Conservation (phyloP, 1,284 basidiomycete species). For the Inonotus obliquus region DNA sequence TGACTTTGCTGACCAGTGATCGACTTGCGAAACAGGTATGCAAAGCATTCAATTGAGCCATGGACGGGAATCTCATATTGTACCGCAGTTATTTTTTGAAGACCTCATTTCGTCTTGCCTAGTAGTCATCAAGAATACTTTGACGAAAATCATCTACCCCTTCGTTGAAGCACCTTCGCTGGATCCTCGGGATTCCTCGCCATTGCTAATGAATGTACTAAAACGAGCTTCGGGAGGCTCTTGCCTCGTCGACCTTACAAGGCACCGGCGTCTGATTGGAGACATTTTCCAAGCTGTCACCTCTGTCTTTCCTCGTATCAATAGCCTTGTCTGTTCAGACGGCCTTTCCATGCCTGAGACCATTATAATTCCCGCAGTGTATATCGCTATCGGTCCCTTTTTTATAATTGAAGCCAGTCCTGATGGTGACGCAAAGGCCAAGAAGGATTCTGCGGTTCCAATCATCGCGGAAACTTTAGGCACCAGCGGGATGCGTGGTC, state of each 20-base stretch:
- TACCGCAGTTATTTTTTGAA: constrained; percentile 79
- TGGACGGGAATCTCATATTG: constrained; percentile 1
- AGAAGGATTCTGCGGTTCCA: constrained; percentile 39
- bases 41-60: background rate
- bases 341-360: constrained; percentile 75
- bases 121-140: constrained; percentile 70
- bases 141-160: constrained; percentile 80
- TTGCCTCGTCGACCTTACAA: constrained; percentile 28
- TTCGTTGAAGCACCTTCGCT: constrained; percentile 71
- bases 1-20: constrained; percentile 74
- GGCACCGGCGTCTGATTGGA: constrained; percentile 49
- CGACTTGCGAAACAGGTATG: constrained; percentile 77
- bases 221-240: constrained; percentile 33
- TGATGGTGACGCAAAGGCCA: constrained; percentile 47
- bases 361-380: constrained; percentile 87
- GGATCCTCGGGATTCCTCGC: constrained; percentile 39
- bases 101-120: constrained; percentile 84
- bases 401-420: constrained; percentile 69
- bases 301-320: constrained; percentile 64
- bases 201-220: constrained; percentile 52
- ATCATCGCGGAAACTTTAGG: constrained; percentile 59
- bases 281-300: constrained; percentile 67
- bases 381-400: constrained; percentile 89
- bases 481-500: constrained; percentile 71
- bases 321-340: constrained; percentile 60